A percentile compares a stretch with the other conserved stretches of the same genome.
Conservation (phyloP, 176 grass and related monocot genomes). For the Melocanna baccifera region DNA sequence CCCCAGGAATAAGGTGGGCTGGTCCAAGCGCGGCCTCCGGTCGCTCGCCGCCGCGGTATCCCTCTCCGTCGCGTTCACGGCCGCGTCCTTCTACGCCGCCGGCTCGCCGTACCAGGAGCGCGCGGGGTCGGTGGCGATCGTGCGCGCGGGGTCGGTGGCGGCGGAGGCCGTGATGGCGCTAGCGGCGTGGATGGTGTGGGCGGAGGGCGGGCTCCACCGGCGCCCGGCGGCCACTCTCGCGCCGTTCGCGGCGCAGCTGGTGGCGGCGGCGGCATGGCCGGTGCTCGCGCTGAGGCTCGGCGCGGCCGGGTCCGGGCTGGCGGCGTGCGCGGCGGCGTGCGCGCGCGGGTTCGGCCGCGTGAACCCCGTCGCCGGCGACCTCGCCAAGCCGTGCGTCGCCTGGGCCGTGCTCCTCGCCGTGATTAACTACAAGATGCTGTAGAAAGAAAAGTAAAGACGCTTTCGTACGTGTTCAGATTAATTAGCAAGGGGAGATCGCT, state of each 20-base stretch:
- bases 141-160: slow-evolving; percentile 52
- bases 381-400: slow-evolving; percentile 54
- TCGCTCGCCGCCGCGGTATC: slow-evolving; percentile 53
- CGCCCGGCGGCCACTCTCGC: slow-evolving; percentile 33
- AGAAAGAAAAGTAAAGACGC: neutral
- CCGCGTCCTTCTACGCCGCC: neutral
- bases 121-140: slow-evolving; percentile 20
- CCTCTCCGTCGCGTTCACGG: slow-evolving; percentile 27
- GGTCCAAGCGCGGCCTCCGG: slow-evolving; percentile 41
- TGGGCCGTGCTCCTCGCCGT: slow-evolving; percentile 76
- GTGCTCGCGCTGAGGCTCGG: slow-evolving; percentile 44
- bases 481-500: no score
- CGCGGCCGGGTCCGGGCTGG: slow-evolving; percentile 24
- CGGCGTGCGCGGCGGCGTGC: slow-evolving; percentile 30
- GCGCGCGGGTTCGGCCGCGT: slow-evolving; percentile 45
- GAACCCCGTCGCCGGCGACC: slow-evolving; percentile 60
- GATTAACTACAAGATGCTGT: slow-evolving; percentile 59
- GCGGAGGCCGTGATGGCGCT: slow-evolving; percentile 57
- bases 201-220: slow-evolving; percentile 68
- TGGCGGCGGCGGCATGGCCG: slow-evolving; percentile 38
- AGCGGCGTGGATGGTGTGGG: slow-evolving; percentile 86
- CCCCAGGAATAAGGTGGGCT: slow-evolving; percentile 11
- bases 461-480: no score
- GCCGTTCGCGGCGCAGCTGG: slow-evolving; percentile 48
- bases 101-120: neutral